These are phyloP conservation scores for Paraconiothyrium brasiliense DNA, from an alignment of 2,329 filamentous ascomycete genomes.

Conservation along the genomic window DNA sequence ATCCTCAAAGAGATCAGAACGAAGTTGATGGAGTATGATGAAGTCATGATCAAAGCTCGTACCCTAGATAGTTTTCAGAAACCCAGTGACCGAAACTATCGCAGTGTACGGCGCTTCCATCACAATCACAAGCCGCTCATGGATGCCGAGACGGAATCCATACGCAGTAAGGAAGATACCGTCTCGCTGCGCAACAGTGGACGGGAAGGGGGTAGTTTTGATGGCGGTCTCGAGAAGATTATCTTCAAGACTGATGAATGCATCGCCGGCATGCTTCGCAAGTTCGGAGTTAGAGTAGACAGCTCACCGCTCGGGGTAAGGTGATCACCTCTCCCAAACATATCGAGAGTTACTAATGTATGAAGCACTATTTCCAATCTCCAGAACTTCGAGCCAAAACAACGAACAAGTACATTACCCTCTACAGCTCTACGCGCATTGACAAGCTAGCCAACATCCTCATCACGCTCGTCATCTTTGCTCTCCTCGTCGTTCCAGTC, in stretches of 20 bases:
- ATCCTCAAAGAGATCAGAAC: constrained; percentile 44
- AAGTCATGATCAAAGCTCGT: constrained; percentile 51
- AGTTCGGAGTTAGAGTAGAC: constrained; percentile 15
- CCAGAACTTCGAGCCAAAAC: constrained; percentile 52
- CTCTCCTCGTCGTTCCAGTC: constrained; percentile 53
- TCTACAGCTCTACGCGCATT: constrained; percentile 50
- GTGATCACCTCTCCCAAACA: background rate
- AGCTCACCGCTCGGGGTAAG: constrained; percentile 38
- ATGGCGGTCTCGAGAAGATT: constrained; percentile 50
- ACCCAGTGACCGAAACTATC: constrained; percentile 53
- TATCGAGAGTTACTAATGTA: background rate
- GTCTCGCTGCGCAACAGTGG: constrained; percentile 49
- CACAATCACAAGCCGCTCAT: constrained; percentile 48
- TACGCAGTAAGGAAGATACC: constrained; percentile 54
- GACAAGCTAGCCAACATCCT: constrained; percentile 53
- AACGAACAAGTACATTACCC: constrained; percentile 41
- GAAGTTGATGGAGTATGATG: constrained; percentile 50
- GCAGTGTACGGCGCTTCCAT: constrained; percentile 50
- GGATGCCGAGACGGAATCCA: constrained; percentile 46
- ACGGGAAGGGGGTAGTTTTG: constrained; percentile 54
- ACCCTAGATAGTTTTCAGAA: constrained; percentile 50
- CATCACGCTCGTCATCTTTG: constrained; percentile 55
- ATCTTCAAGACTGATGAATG: constrained; percentile 37
- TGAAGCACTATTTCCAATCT: constrained; percentile 50
- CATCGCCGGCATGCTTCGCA: constrained; percentile 32